phyloP scores from a whole-genome alignment of 768 basidiomycete genomes.

The Albatrellus ellisii region DNA sequence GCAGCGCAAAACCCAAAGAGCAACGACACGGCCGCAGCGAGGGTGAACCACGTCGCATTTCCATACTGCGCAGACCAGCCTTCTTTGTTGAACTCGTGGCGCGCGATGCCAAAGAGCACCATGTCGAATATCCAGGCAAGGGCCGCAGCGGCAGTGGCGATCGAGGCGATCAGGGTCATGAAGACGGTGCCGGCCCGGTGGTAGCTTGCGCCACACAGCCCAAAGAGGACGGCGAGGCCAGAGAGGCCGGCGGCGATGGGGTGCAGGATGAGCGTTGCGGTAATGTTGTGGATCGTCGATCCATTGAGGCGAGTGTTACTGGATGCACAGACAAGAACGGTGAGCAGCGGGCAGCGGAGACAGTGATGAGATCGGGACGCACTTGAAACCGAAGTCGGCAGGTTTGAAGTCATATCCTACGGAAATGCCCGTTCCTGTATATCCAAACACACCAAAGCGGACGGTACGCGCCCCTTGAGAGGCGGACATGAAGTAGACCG shows the following conservation, averaged over 20 bases:
- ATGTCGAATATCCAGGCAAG: constrained; percentile 69
- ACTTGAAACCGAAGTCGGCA: constrained; percentile 26
- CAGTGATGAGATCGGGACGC: constrained; percentile 13
- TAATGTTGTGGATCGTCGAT: constrained; percentile 50
- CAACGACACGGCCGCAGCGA: constrained; percentile 60
- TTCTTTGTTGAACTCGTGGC: constrained; percentile 37
- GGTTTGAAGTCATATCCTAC: constrained; percentile 48
- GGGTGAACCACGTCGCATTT: constrained; percentile 73
- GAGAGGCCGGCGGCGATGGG: constrained; percentile 66
- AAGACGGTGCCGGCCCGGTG: constrained; percentile 62
- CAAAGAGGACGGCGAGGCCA: constrained; percentile 52
- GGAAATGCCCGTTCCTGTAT: constrained; percentile 37
- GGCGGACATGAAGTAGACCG: constrained; percentile 53
- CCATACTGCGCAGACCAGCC: constrained; percentile 46
- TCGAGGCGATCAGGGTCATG: constrained; percentile 55
- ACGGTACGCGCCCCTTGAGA: constrained; percentile 23
- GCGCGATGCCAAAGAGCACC: constrained; percentile 64
- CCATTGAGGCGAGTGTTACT: constrained; percentile 37
- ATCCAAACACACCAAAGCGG: constrained; percentile 70
- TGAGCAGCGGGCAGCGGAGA: not conserved
- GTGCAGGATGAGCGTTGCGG: constrained; percentile 62
- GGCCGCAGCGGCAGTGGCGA: constrained; percentile 56
- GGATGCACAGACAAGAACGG: constrained; percentile 5
- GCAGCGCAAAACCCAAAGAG: constrained; percentile 53
- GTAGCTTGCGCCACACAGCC: constrained; percentile 50